These are phyloP conservation scores for Ophiostoma ips DNA, from an alignment of 2,329 filamentous ascomycete genomes.

Conservation along the genomic window DNA sequence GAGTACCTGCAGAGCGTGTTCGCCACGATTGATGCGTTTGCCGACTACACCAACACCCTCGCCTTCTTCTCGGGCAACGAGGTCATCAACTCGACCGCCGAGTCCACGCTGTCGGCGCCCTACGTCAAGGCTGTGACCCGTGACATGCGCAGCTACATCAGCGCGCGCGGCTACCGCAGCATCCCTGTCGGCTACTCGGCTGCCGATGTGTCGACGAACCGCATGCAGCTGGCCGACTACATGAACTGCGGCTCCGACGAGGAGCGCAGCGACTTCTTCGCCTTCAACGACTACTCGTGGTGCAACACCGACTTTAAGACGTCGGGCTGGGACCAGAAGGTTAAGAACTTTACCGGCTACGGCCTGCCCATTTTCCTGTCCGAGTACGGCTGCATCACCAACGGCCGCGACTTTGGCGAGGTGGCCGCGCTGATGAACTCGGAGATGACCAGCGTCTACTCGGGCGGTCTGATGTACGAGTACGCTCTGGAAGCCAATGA, in stretches of 20 bases:
- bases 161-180: constrained; percentile 43
- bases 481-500: constrained; percentile 69
- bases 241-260: constrained; percentile 87
- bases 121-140: constrained; percentile 69
- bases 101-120: constrained; percentile 51
- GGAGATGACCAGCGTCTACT: constrained; percentile 83
- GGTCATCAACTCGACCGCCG: constrained; percentile 54
- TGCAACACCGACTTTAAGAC: constrained; percentile 56
- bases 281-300: constrained; percentile 84
- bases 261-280: constrained; percentile 76
- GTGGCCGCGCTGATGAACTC: constrained; percentile 62
- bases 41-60: constrained; percentile 72
- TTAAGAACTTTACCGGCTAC: constrained; percentile 74
- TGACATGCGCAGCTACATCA: constrained; percentile 61
- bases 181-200: constrained; percentile 65
- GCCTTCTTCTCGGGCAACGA: constrained; percentile 78
- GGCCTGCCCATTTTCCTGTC: constrained; percentile 87
- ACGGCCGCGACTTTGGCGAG: constrained; percentile 70
- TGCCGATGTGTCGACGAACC: constrained; percentile 75
- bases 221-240: constrained; percentile 74
- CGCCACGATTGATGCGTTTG: constrained; percentile 74
- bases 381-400: constrained; percentile 81
- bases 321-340: constrained; percentile 79
- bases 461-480: constrained; percentile 91
- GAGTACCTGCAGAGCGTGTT: constrained; percentile 76